Evolutionary conservation across 768 basidiomycete species (phyloP).

Genomic region (Mycena haematopus): DNA sequence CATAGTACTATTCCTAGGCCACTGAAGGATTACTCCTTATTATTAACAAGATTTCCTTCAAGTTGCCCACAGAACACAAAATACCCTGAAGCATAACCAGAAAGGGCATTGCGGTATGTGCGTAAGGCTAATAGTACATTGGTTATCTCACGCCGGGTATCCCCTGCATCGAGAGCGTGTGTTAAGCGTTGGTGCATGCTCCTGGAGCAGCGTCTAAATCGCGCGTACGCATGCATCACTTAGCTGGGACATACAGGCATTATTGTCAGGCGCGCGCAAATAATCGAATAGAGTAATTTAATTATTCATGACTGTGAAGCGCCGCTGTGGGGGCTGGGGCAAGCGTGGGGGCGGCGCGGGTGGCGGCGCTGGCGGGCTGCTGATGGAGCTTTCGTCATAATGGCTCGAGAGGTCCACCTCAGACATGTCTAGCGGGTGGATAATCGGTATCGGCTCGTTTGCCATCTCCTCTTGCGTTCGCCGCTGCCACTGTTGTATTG

Average conservation of each 20-base stretch:
- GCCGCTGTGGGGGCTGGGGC: constrained; percentile 34
- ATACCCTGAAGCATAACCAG: background rate
- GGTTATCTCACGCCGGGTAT: constrained; percentile 4
- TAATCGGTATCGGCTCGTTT: constrained; percentile 28
- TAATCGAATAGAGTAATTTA: constrained; percentile 25
- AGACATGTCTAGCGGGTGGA: constrained; percentile 35
- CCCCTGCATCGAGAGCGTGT: background rate
- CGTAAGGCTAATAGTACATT: constrained; percentile 26
- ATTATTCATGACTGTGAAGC: constrained; percentile 42
- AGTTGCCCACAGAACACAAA: too few relatives aligned
- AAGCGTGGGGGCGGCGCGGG: constrained; percentile 34
- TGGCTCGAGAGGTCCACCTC: constrained; percentile 41
- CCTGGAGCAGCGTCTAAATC: constrained; percentile 15
- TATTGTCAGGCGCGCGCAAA: too few relatives aligned
- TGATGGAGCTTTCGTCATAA: constrained; percentile 37
- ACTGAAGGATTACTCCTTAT: too few relatives aligned
- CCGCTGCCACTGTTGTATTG: constrained; percentile 40
- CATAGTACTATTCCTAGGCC: too few relatives aligned
- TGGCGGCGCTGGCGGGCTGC: constrained; percentile 30
- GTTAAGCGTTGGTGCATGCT: constrained; percentile 4
- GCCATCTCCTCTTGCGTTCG: constrained; percentile 37
- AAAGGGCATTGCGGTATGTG: background rate
- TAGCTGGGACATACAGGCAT: background rate
- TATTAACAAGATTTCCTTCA: too few relatives aligned
- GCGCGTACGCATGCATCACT: background rate